phyloP scores from a whole-genome alignment of 305 asterid genomes.

The Stenogyne calaminthoides region DNA sequence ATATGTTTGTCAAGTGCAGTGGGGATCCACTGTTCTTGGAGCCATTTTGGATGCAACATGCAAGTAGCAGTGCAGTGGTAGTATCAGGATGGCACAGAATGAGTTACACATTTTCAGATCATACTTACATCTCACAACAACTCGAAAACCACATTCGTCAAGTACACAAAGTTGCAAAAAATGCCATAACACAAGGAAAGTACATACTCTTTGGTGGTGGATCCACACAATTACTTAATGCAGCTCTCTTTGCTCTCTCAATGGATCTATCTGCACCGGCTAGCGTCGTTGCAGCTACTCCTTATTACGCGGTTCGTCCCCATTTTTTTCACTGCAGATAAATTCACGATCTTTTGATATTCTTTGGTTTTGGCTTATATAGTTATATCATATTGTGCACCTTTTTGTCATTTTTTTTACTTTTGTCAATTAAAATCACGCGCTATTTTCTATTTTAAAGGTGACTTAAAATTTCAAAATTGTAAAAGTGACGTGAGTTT shows the following conservation, averaged over 20 bases:
- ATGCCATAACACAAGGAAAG: slow-evolving; percentile 55
- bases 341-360: too few species aligned
- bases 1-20: slow-evolving; percentile 31
- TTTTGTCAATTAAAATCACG: too few species aligned
- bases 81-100: slow-evolving; percentile 75
- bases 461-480: too few species aligned
- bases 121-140: slow-evolving; percentile 33
- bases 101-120: slow-evolving; percentile 50
- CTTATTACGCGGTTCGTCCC: slow-evolving; percentile 51
- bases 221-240: slow-evolving; percentile 65
- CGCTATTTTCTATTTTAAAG: too few species aligned
- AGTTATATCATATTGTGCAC: too few species aligned
- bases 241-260: slow-evolving; percentile 71
- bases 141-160: slow-evolving; percentile 46
- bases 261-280: slow-evolving; percentile 50
- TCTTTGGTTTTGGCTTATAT: too few species aligned
- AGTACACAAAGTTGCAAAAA: slow-evolving; percentile 47
- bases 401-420: too few species aligned
- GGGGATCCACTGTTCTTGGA: slow-evolving; percentile 72
- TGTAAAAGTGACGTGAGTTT: too few species aligned
- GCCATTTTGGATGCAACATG: slow-evolving; percentile 64
- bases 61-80: slow-evolving; percentile 54
- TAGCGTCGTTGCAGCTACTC: slow-evolving; percentile 6
- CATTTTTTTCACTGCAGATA: not conserved
- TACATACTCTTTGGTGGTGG: slow-evolving; percentile 65